Base-by-base conservation (phyloP, 148 eudicot genomes). In the Nyssa sinensis region DNA sequence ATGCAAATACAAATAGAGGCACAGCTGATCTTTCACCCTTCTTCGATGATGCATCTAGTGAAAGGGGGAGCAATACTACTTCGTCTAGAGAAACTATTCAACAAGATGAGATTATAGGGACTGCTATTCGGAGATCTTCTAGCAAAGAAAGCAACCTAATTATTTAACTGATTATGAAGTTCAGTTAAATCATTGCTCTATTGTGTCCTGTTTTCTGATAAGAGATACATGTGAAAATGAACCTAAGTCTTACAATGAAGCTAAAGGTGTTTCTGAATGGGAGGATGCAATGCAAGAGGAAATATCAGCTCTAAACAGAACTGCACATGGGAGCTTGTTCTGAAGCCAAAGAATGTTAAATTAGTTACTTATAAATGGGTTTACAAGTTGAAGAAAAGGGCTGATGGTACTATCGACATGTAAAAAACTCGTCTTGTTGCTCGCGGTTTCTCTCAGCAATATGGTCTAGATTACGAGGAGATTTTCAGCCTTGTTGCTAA, bases 361-460 rank as follows among this genome's bases (percentile, higher is more conserved):
- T n/a, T n/a, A n/a, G n/a, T n/a, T n/a, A n/a, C n/a, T n/a, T n/a
- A 11, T 5, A 67, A 67, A 67, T 67, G 70, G 70, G 55, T 67
- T 24, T 67, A 67, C 57, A n/a, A 27, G 14, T 41, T 67, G 8
- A 67, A 67, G 28, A 67, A 35, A 27, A 37, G 23, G 19, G n/a
- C 33, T 27, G 14, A 62, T 27, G 65, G 33, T 32, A 62, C 16
- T 5, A 62, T 62, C 9, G 65, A 62, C 25, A 62, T 5, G 13
- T 29, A 8, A 5, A 62, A 62, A 62, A 4, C 61, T n/a, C 25
- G 25, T 19, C 61, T 57, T 67, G 57, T 73, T 32, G 67, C 67
- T 35, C 58, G 75, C 41, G 67, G 75, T 41, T 73, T 73, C 24
- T 73, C 75, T 61, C 75, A 73, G 4, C 19, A 24, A 4, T 62